These are phyloP conservation scores for Colletotrichum orbiculare DNA, from an alignment of 2,329 filamentous ascomycete genomes.

Conservation along the genomic window DNA sequence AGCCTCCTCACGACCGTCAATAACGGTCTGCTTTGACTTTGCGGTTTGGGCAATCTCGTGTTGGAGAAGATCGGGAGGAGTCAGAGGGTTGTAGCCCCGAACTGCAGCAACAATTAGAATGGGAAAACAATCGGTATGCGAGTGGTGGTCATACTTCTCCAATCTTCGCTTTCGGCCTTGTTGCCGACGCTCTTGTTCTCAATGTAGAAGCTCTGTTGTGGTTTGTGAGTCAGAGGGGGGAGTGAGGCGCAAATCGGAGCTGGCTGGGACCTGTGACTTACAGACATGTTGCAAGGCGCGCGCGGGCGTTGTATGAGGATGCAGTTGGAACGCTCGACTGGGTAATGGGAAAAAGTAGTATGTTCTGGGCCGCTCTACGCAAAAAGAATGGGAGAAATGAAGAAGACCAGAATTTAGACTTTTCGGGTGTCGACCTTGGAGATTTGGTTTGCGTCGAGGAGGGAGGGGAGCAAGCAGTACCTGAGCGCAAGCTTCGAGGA, in stretches of 20 bases:
- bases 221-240: constrained; percentile 40
- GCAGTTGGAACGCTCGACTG: constrained; percentile 3
- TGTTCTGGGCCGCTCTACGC: not conserved
- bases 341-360: not conserved
- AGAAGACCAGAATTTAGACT: constrained; percentile 16
- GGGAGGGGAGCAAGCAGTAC: constrained; percentile 3
- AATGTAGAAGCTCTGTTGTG: constrained; percentile 72
- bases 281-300: constrained; percentile 44
- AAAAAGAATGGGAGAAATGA: not conserved
- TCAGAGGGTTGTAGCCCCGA: constrained; percentile 92
- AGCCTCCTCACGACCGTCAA: constrained; percentile 71
- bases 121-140: not conserved
- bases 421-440: constrained; percentile 10
- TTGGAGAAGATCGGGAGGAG: constrained; percentile 92
- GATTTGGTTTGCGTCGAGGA: constrained; percentile 12
- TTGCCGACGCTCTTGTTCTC: constrained; percentile 84
- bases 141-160: constrained; percentile 72
- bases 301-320: constrained; percentile 1
- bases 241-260: constrained; percentile 8
- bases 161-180: constrained; percentile 79
- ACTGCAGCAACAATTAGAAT: constrained; percentile 59
- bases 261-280: constrained; percentile 40
- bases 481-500: constrained; percentile 19
- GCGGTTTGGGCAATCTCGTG: constrained; percentile 81
- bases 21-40: constrained; percentile 69